These are phyloP conservation scores for Schizosaccharomyces japonicus DNA, from an alignment of 805 yeast species.

Conservation along the genomic window DNA sequence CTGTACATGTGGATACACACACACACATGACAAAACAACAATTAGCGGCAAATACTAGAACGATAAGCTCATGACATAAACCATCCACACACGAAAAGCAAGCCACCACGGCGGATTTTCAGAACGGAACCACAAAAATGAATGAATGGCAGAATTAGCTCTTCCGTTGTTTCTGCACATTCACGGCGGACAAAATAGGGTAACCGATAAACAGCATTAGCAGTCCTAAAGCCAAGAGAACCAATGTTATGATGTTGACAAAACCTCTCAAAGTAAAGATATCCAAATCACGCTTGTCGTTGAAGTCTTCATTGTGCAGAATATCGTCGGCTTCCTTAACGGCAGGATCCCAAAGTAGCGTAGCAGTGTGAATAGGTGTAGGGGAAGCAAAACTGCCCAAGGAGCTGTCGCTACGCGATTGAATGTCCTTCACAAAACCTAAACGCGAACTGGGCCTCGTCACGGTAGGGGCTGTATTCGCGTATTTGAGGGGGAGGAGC, in stretches of 20 bases:
- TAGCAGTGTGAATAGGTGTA: background rate
- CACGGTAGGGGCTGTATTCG: background rate
- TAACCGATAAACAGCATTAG: constrained; percentile 2
- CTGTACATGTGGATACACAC: background rate
- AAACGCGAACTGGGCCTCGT: background rate
- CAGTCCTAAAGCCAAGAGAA: background rate
- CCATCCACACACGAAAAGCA: background rate
- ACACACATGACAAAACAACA: background rate
- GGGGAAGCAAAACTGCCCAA: background rate
- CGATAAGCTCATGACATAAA: background rate
- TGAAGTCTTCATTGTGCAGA: constrained; percentile 1
- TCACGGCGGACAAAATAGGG: constrained; percentile 1
- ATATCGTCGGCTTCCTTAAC: constrained; percentile 4
- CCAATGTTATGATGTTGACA: background rate
- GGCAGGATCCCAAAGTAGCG: constrained; percentile 4
- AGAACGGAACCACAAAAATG: background rate
- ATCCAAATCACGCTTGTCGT: constrained; percentile 1
- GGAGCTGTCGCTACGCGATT: background rate
- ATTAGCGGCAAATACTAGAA: background rate
- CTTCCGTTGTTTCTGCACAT: background rate
- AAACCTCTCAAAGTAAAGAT: background rate
- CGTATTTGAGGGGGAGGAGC: too few relatives aligned
- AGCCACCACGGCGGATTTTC: background rate
- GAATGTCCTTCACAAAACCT: background rate
- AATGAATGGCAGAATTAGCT: background rate